A percentile compares a stretch with the other conserved stretches of the same genome.
phyloP scores from a whole-genome alignment of 306 rosid species.

The Glycine tomentella region DNA sequence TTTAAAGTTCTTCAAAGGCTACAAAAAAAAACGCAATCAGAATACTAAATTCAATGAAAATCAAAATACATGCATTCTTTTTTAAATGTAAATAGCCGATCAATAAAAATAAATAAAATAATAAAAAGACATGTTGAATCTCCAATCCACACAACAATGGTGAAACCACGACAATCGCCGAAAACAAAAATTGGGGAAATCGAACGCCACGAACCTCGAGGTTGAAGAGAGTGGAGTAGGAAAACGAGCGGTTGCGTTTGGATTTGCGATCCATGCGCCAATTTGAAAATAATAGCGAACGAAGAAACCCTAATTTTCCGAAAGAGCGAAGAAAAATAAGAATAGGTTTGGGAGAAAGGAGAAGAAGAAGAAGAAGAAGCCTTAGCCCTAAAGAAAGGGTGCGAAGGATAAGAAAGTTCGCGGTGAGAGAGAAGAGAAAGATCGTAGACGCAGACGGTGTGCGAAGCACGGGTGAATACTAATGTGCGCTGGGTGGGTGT shows the following conservation, averaged over 20 bases:
- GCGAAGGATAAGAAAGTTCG: constrained; percentile 62
- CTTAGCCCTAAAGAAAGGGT: constrained; percentile 46
- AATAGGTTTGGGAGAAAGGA: constrained; percentile 38
- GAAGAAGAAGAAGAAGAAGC: constrained; percentile 15
- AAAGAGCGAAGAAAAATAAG: constrained; percentile 39
- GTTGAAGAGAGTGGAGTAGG: constrained; percentile 78
- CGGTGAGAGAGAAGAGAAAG: constrained; percentile 28
- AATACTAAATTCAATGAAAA: neutral
- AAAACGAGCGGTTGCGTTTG: constrained; percentile 62
- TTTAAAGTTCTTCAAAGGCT: constrained; percentile 93
- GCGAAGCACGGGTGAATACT: constrained; percentile 41
- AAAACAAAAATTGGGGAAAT: neutral
- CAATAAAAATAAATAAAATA: neutral
- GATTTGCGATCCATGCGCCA: constrained; percentile 69
- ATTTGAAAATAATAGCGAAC: constrained; percentile 13
- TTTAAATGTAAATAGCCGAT: neutral
- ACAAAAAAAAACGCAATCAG: constrained; percentile 55
- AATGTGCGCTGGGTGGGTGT: constrained; percentile 47
- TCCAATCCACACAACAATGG: constrained; percentile 2
- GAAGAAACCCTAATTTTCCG: constrained; percentile 34
- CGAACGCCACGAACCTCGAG: constrained; percentile 66
- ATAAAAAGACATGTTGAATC: constrained; percentile 1
- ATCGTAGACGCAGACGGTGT: constrained; percentile 47
- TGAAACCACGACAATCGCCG: too few species aligned
- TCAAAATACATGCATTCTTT: neutral